A percentile compares a stretch with the other conserved stretches of the same genome.
Evolutionary conservation across 73 alveolate species (phyloP).

Genomic region (Paramecium sexaurelia): DNA sequence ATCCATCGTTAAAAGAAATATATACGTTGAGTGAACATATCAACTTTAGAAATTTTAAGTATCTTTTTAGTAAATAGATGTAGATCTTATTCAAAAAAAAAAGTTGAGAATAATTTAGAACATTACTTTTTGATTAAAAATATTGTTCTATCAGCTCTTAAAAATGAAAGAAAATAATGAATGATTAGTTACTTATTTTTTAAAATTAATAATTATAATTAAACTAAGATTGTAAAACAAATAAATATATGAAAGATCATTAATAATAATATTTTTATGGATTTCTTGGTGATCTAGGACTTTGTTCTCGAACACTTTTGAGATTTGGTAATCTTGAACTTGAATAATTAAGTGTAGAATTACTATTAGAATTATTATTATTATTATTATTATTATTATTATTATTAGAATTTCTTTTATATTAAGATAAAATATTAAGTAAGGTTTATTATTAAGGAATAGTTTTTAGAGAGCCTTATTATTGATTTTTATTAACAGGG

Average conservation of each 20-base stretch:
- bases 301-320: constrained; percentile 32
- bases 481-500: not conserved
- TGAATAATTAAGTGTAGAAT: not conserved
- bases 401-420: constrained; percentile 23
- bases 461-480: not conserved
- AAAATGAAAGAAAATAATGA: not conserved
- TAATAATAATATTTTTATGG: constrained; percentile 40
- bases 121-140: not conserved
- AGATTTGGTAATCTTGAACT: constrained; percentile 53
- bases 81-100: not conserved
- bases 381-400: not conserved
- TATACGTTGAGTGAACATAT: not conserved
- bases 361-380: not conserved
- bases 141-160: not conserved
- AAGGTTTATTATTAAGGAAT: not conserved
- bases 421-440: not conserved
- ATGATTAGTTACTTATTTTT: not conserved
- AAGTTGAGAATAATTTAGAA: not conserved
- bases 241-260: not conserved
- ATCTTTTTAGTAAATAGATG: no score
- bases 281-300: constrained; percentile 26
- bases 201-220: not conserved
- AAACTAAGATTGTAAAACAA: not conserved
- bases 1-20: not conserved
- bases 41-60: not conserved